Base-by-base conservation (phyloP, 352 stramenopile species). In the Phytophthora kernoviae region DNA sequence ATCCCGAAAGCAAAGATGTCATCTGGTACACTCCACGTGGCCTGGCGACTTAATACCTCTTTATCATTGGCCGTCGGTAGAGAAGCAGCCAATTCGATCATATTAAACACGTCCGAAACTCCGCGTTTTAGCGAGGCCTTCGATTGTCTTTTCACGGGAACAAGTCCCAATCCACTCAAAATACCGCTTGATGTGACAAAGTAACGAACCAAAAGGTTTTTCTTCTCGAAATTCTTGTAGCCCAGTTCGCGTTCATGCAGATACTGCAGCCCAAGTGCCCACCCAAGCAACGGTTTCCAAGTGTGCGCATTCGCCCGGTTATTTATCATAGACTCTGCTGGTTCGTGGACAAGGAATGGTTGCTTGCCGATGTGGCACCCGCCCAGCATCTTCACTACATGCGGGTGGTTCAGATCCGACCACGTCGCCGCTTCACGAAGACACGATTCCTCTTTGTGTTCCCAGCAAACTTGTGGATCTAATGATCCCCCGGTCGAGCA, bases 241-340 rank as follows among this genome's bases (percentile, higher is more conserved):
- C 52, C 58, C 17, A 72, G 58, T 39, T 68, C 64, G 9, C 58
- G 58, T 49, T 75, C 67, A 8, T 75, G 67, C 2, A 75, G 34
- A n/a, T 65, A 75, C 21, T 63, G 67, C n/a, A 75, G 21, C 4
- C 41, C 57, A 43, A 71, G 46, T 3, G 67, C 67, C 57, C 54
- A 70, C 11, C 60, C 67, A 14, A 63, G 64, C 32, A 75, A 17
- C 17, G 47, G 57, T 18, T 68, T 40, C 57, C 62, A 72, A 17
- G 58, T 65, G 21, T 65, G 47, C 15, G 51, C 58, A 17, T 34
- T 68, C 33, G 46, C 37, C 24, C 58, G 40, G 42, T 64, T 61
- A 14, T 47, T 47, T 12, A 42, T 15, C 10, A 75, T 39, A 51
- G 51, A 30, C 21, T 61, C 50, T 5, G 52, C 62, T 0, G 42